These are phyloP conservation scores for Epichloe sp. DNA, from an alignment of 2,329 filamentous ascomycete genomes.

Conservation along the genomic window DNA sequence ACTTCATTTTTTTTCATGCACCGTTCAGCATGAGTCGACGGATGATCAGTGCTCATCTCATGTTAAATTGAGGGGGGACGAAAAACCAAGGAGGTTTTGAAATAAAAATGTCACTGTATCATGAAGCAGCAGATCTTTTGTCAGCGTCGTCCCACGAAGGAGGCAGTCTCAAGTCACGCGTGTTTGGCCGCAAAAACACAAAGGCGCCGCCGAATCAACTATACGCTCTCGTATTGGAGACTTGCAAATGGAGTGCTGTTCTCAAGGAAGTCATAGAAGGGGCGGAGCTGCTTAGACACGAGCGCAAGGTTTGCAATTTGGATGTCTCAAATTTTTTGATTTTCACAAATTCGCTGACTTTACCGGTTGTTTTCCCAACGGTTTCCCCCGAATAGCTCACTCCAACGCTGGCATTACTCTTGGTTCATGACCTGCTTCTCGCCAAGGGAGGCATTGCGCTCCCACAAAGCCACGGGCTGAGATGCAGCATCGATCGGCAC, in stretches of 20 bases:
- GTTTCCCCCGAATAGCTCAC: conserved; percentile 46
- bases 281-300: conserved; percentile 59
- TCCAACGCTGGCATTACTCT: conserved; percentile 64
- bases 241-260: conserved; percentile 79
- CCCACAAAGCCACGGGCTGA: conserved; percentile 64
- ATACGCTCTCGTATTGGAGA: conserved; percentile 76
- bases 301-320: conserved; percentile 59
- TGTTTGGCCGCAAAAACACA: conserved; percentile 61
- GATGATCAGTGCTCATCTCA: background rate
- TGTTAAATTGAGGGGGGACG: background rate
- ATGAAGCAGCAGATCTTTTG: conserved; percentile 73
- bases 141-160: conserved; percentile 37
- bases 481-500: conserved; percentile 63
- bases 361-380: background rate
- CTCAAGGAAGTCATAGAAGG: conserved; percentile 83
- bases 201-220: conserved; percentile 72
- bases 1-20: background rate
- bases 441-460: conserved; percentile 73
- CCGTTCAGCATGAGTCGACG: background rate
- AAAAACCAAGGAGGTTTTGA: background rate
- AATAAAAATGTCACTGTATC: conserved; percentile 73
- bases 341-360: conserved; percentile 1
- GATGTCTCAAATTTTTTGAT: background rate
- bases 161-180: conserved; percentile 76
- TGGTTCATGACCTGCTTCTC: conserved; percentile 77